phyloP scores from a whole-genome alignment of 306 rosid genomes.

The Pyrus pyrifolia region DNA sequence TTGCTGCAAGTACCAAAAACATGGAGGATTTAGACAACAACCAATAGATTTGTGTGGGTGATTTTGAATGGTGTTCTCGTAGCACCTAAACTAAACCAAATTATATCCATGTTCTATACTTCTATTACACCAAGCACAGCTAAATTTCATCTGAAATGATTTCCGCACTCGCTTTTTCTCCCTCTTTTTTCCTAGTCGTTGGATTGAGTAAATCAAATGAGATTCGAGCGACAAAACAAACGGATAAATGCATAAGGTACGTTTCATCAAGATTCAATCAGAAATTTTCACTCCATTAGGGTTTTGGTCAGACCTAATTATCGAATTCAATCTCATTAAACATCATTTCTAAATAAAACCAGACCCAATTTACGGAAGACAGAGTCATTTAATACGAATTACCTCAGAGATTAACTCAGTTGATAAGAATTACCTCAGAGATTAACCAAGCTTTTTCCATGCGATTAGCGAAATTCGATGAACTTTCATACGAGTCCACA shows the following conservation, averaged over 20 bases:
- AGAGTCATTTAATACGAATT: neutral
- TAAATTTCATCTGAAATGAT: neutral
- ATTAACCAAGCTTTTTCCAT: constrained; percentile 84
- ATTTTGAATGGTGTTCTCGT: neutral
- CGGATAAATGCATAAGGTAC: neutral
- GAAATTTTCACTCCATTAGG: neutral
- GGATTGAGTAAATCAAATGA: neutral
- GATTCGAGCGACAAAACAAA: neutral
- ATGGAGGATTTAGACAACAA: constrained; percentile 9
- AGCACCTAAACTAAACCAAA: neutral
- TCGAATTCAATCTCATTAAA: neutral
- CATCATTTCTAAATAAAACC: neutral
- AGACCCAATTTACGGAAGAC: neutral
- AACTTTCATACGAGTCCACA: constrained; percentile 60
- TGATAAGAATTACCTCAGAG: constrained; percentile 49
- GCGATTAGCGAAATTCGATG: constrained; percentile 69
- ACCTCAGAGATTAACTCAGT: neutral
- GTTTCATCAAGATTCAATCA: neutral
- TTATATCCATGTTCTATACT: neutral
- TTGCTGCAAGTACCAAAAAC: constrained; percentile 50
- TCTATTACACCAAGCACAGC: neutral
- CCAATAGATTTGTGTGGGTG: neutral
- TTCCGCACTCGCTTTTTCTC: neutral
- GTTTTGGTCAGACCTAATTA: neutral
- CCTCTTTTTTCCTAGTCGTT: neutral